Evolutionary conservation across 176 grass and related monocot species (phyloP).

Genomic region (Aegilops sharonensis): DNA sequence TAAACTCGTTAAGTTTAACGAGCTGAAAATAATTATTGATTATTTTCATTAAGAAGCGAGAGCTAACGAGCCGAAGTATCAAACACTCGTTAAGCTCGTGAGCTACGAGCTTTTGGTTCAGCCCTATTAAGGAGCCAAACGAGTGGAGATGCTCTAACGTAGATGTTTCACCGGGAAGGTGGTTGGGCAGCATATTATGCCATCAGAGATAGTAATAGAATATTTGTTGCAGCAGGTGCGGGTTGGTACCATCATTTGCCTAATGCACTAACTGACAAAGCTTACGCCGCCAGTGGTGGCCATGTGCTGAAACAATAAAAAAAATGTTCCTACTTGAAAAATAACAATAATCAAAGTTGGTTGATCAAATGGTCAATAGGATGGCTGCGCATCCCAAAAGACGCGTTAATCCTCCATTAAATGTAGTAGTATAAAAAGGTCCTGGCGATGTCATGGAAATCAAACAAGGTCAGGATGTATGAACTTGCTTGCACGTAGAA

Average conservation of each 20-base stretch:
- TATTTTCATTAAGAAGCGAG: too few species aligned
- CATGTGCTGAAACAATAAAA: not conserved
- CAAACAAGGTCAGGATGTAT: not conserved
- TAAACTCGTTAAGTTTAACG: too few species aligned
- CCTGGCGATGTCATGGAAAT: not conserved
- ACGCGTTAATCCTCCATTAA: not conserved
- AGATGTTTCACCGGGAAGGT: not conserved
- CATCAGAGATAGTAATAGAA: not conserved
- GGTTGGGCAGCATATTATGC: not conserved
- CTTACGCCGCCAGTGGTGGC: not conserved
- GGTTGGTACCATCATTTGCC: not conserved
- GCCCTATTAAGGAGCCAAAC: too few species aligned
- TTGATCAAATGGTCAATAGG: not conserved
- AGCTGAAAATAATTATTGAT: too few species aligned
- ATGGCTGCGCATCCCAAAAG: not conserved
- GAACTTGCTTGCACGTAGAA: slow-evolving; percentile 29
- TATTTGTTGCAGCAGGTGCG: not conserved
- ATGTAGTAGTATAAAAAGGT: not conserved
- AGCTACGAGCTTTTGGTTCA: too few species aligned
- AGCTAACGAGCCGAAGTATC: too few species aligned
- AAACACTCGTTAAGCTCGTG: too few species aligned
- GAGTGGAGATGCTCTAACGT: too few species aligned
- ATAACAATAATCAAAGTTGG: not conserved
- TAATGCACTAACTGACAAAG: not conserved
- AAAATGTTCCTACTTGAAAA: not conserved